Conservation (phyloP, 805 yeast species). For the Spathaspora girioi region DNA sequence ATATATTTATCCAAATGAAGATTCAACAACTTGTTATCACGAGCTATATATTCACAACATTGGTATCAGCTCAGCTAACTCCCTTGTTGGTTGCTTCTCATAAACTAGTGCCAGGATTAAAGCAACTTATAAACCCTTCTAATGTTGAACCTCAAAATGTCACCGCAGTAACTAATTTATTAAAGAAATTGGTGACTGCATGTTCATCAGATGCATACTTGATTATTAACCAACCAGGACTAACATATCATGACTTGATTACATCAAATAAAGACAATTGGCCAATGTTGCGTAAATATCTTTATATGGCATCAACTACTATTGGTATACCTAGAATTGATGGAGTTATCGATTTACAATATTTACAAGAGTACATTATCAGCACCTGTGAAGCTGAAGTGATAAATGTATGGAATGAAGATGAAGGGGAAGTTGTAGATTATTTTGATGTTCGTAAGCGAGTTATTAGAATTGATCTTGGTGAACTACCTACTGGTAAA, state of each 20-base stretch:
- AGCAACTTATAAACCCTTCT: slow-evolving; percentile 17
- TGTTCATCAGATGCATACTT: slow-evolving; percentile 39
- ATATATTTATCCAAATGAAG: neutral
- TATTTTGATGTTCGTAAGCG: slow-evolving; percentile 65
- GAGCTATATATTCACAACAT: neutral
- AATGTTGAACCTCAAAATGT: slow-evolving; percentile 18
- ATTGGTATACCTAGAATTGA: slow-evolving; percentile 54
- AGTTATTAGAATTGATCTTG: slow-evolving; percentile 56
- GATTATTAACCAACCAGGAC: slow-evolving; percentile 38
- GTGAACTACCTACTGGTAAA: slow-evolving; percentile 33
- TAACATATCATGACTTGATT: slow-evolving; percentile 25
- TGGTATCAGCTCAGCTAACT: neutral
- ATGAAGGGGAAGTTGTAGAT: slow-evolving; percentile 34
- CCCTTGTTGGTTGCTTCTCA: slow-evolving; percentile 41
- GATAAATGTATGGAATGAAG: slow-evolving; percentile 31
- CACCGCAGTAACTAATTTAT: slow-evolving; percentile 26
- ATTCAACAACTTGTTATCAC: neutral
- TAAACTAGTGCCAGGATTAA: slow-evolving; percentile 30
- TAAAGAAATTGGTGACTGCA: slow-evolving; percentile 32
- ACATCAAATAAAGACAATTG: slow-evolving; percentile 34
- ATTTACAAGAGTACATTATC: slow-evolving; percentile 38
- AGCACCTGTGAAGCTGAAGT: slow-evolving; percentile 51
- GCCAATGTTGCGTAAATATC: slow-evolving; percentile 47
- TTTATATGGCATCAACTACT: slow-evolving; percentile 57
- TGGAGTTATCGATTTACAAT: slow-evolving; percentile 38